phyloP scores from a whole-genome alignment of 2,329 filamentous ascomycete species.

The Seiridium unicorne region DNA sequence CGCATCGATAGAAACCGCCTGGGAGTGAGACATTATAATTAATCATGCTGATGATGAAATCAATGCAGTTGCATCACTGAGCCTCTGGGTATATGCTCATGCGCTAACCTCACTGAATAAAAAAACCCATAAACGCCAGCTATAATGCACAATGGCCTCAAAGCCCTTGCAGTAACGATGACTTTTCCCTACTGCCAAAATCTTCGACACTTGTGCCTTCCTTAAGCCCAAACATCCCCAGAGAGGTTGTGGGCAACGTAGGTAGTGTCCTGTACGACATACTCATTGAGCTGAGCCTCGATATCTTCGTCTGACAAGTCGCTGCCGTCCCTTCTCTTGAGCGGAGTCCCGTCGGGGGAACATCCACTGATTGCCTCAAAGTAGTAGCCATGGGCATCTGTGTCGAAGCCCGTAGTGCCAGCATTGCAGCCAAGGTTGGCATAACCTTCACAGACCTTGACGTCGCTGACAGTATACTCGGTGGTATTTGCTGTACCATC shows the following conservation, averaged over 20 bases:
- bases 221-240: constrained; percentile 5
- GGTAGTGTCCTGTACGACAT: constrained; percentile 21
- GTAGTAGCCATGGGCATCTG: constrained; percentile 47
- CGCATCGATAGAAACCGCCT: too few species aligned
- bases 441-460: constrained; percentile 48
- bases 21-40: too few species aligned
- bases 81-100: too few species aligned
- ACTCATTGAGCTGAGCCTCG: constrained; percentile 19
- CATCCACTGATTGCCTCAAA: constrained; percentile 43
- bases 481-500: constrained; percentile 29
- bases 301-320: constrained; percentile 19
- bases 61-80: too few species aligned
- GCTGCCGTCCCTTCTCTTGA: constrained; percentile 15
- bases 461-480: constrained; percentile 35
- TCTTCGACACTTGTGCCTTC: too few species aligned
- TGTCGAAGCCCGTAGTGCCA: constrained; percentile 42
- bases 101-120: too few species aligned
- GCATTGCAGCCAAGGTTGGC: constrained; percentile 49
- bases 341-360: constrained; percentile 22
- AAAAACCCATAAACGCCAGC: not conserved
- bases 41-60: too few species aligned
- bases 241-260: constrained; percentile 3
- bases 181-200: not conserved
- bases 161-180: not conserved
- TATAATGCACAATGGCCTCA: not conserved